Evolutionary conservation across 78 protist species (phyloP).

Genomic region (Fonticula alba): DNA sequence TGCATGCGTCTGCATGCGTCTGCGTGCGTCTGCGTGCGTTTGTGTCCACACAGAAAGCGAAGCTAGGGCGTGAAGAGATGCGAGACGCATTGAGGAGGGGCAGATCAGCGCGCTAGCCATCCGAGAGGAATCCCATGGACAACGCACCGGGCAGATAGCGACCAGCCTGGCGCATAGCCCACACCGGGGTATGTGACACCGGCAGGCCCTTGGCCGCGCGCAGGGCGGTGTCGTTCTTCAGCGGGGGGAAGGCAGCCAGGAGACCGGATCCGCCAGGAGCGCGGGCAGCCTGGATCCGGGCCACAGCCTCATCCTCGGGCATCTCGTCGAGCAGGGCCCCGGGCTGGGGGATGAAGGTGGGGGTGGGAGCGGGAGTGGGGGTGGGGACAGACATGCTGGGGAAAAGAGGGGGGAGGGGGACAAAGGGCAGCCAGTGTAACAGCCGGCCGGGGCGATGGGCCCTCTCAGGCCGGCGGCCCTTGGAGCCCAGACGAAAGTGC

Average conservation of each 20-base stretch:
- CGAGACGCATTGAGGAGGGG: neutral
- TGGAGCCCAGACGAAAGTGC: too few relatives aligned
- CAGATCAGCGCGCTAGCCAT: conserved; percentile 21
- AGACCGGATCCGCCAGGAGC: too few relatives aligned
- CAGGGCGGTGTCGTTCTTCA: conserved; percentile 40
- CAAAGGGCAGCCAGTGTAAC: too few relatives aligned
- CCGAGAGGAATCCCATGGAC: conserved; percentile 1
- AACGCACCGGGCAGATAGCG: conserved; percentile 65
- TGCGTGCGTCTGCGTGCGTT: neutral
- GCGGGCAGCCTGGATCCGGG: too few relatives aligned
- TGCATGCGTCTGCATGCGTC: neutral
- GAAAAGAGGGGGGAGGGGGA: too few relatives aligned
- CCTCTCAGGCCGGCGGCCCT: too few relatives aligned
- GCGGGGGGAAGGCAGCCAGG: conserved; percentile 20
- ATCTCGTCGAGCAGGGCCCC: too few relatives aligned
- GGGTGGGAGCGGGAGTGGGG: too few relatives aligned
- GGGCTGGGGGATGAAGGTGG: too few relatives aligned
- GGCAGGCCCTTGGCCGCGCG: conserved; percentile 57
- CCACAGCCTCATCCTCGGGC: too few relatives aligned
- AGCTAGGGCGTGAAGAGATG: neutral
- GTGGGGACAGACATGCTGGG: too few relatives aligned
- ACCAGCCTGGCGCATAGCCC: conserved; percentile 93
- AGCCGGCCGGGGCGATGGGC: too few relatives aligned
- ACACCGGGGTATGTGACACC: conserved; percentile 57
- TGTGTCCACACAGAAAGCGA: neutral